Percentiles rank a stretch among this genome's conserved stretches.
Evolutionary conservation across 2,329 filamentous ascomycete genomes (phyloP).

Genomic region (Neofusicoccum laricinum): DNA sequence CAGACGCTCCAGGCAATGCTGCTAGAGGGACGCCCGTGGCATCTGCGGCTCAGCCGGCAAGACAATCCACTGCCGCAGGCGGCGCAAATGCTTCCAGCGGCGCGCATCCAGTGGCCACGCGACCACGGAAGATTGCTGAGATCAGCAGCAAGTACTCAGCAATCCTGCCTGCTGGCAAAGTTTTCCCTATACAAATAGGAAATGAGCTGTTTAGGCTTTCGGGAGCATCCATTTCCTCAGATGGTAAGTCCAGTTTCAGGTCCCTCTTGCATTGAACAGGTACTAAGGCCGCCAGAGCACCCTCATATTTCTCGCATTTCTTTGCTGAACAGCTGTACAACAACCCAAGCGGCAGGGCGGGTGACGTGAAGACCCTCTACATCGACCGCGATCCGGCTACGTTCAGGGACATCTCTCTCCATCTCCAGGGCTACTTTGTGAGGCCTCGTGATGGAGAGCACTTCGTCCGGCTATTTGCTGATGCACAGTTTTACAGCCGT

Average conservation of each 20-base stretch:
- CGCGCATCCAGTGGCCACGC: neutral
- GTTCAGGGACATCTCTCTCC: conserved; percentile 83
- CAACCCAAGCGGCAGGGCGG: conserved; percentile 52
- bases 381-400: conserved; percentile 91
- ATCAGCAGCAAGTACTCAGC: conserved; percentile 3
- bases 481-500: conserved; percentile 86
- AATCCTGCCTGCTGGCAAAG: conserved; percentile 66
- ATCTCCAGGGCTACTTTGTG: conserved; percentile 88
- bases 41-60: conserved; percentile 18
- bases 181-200: conserved; percentile 70
- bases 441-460: conserved; percentile 76
- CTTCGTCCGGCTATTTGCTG: conserved; percentile 89
- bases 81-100: neutral
- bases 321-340: conserved; percentile 79
- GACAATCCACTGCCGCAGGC: neutral
- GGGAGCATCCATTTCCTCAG: conserved; percentile 67
- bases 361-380: conserved; percentile 74
- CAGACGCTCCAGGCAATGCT: neutral
- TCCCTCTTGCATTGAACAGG: neutral
- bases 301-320: conserved; percentile 94
- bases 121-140: conserved; percentile 8
- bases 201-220: conserved; percentile 67
- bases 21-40: conserved; percentile 14
- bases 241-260: conserved; percentile 56
- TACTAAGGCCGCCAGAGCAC: conserved; percentile 65